These are phyloP conservation scores for Arthrobotrys megalospora DNA, from an alignment of 2,329 filamentous ascomycete genomes.

Conservation along the genomic window DNA sequence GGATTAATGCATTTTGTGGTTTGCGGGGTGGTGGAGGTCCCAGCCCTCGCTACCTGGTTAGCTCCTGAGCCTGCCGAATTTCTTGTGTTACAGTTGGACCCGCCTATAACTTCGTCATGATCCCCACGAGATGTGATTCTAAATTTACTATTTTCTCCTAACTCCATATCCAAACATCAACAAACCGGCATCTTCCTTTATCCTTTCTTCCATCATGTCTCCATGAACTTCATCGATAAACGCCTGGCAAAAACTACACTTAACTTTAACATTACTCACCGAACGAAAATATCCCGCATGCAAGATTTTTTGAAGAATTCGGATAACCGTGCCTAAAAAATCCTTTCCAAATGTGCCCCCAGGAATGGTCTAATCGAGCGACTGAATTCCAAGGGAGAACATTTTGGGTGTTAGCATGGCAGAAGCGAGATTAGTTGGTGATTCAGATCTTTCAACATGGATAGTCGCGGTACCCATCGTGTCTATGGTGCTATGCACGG, in stretches of 20 bases:
- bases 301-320: neutral
- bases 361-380: constrained; percentile 9
- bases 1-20: constrained; percentile 1
- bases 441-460: constrained; percentile 6
- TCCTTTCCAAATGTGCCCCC: constrained; percentile 2
- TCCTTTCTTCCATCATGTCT: neutral
- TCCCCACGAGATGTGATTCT: neutral
- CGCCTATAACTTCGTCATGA: constrained; percentile 22
- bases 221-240: neutral
- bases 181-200: neutral
- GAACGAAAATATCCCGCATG: neutral
- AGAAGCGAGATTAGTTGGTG: neutral
- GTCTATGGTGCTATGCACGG: constrained; percentile 40
- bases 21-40: neutral
- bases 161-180: neutral
- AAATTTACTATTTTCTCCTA: constrained; percentile 20
- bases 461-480: constrained; percentile 13
- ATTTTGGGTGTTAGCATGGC: constrained; percentile 7
- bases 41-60: neutral
- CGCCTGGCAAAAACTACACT: neutral
- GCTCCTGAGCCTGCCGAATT: constrained; percentile 3
- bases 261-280: neutral
- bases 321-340: neutral
- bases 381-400: constrained; percentile 1
- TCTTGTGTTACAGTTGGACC: constrained; percentile 23